Base-by-base conservation (phyloP, 2,329 filamentous ascomycete species). In the Chrysoporthe austroafricana region DNA sequence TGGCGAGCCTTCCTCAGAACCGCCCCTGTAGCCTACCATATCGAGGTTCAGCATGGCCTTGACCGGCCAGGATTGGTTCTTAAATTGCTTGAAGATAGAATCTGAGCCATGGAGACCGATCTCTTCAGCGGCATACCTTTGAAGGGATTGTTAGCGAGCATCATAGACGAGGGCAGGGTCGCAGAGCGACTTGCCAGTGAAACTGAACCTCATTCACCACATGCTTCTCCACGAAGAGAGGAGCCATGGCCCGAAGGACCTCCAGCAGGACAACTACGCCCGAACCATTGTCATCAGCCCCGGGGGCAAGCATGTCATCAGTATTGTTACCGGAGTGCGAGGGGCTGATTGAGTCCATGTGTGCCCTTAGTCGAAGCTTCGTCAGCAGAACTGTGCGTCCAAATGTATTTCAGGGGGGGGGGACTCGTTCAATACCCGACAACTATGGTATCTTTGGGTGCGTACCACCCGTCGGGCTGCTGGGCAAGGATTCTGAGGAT, bases 231-330 rank as follows among this genome's bases (percentile, higher is more conserved):
- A 32, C 52, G 16, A 66, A 57, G 21, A 63, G 50, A 18, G 42
- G 43, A 14, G 36, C 16, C 13, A 66, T 6, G 7, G n/a, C 59
- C n/a, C 50, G 50, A 2, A 58, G 34, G 18, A 63, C 60, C 42
- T 66, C 64, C 18, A 66, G 60, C 14, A 66, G 50, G n/a, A 66
- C 52, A 32, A 43, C 60, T 4, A 57, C 42, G 60, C 64, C 52
- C 44, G 64, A 63, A n/a, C 54, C 64, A 11, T 66, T 66, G 42
- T 66, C 64, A 9, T 66, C 64, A 36, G 64, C 64, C 43, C 64
- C 64, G 6, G 64, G 64, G 18, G 64, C 64, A 7, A n/a, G 21
- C 64, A 63, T 48, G 2, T 52, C 34, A 14, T 62, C 52, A 42
- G 16, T 48, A 4, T 16, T 2, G 16, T 52, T n/a, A 1, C 3